Evolutionary conservation across 352 stramenopile genomes (phyloP), one percentile per base, ranked within the genome.

Genomic region (Pythium aristosporum): DNA sequence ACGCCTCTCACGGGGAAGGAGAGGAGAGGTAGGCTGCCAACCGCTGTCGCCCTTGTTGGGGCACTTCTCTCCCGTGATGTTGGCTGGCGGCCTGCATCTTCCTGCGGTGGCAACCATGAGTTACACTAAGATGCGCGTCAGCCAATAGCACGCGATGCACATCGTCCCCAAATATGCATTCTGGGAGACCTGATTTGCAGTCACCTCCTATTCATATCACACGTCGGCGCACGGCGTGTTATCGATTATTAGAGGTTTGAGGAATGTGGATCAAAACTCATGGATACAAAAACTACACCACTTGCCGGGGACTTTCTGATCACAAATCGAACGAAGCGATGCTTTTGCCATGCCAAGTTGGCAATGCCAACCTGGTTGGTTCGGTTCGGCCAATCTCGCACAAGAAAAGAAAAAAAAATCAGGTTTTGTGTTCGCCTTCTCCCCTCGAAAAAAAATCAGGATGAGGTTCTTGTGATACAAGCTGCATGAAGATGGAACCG

Each of bases 101-200:
- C 39, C 10, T 6, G 16, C 18, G 5, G 39, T 13, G 5, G 18
- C 39, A 46, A 46, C 13, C 13, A 18, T 46, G 18, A 1, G 10
- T 6, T 46, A 46, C 39, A n/a, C 11, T 21, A 46, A 46, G 18
- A 46, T 46, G 39, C 13, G 39, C 39, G 39, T 46, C 39, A 46
- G 39, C 39, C 39, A 46, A 46, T 46, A 46, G 13, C 13, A 2
- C 21, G 39, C 2, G 39, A 21, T 46, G 12, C 47, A 23, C 18
- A 53, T 53, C 47, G 12, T 53, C 15, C 32, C 9, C 30, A 18
- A 8, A 39, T 18, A 56, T 56, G 5, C 36, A 42, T 18, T 56
- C 3, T 44, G 16, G 32, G 32, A 56, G 49, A 44, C 49, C 49
- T 56, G 49, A 56, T 56, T 56, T 44, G 30, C 16, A 21, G 3